Evolutionary conservation across 768 basidiomycete genomes (phyloP).

Genomic region (Vishniacozyma victoriae): DNA sequence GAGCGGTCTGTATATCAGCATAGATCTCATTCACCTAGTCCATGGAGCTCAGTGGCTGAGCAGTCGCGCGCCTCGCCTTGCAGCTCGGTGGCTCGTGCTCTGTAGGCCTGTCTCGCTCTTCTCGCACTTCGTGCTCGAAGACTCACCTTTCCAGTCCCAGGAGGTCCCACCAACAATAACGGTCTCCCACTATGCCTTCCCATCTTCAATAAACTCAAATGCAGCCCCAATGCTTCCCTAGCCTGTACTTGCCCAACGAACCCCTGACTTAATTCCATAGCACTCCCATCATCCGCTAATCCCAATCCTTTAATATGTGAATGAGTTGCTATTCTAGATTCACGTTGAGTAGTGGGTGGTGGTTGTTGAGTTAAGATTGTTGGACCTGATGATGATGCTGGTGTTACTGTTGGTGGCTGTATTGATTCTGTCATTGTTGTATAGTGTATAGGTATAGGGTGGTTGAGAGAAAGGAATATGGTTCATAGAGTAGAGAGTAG

Average conservation of each 20-base stretch:
- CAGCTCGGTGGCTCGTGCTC: not conserved
- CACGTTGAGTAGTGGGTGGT: slow-evolving; percentile 36
- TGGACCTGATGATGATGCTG: slow-evolving; percentile 15
- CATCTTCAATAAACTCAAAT: slow-evolving; percentile 39
- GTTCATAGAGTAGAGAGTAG: not conserved
- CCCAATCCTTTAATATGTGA: slow-evolving; percentile 97
- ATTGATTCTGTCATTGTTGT: not conserved
- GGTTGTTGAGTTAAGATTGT: slow-evolving; percentile 40
- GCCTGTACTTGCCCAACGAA: slow-evolving; percentile 88
- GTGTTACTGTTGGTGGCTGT: not conserved
- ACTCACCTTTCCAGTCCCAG: slow-evolving; percentile 79
- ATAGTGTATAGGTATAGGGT: not conserved
- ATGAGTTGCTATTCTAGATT: slow-evolving; percentile 55
- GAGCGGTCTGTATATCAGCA: slow-evolving; percentile 57
- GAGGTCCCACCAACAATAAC: slow-evolving; percentile 84
- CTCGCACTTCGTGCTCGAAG: no score
- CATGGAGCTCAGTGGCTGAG: no score
- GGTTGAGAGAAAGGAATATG: no score
- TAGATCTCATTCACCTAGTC: no score
- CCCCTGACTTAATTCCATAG: slow-evolving; percentile 65
- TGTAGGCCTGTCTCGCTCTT: no score
- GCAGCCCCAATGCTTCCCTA: slow-evolving; percentile 56
- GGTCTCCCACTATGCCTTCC: slow-evolving; percentile 68
- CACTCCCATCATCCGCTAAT: slow-evolving; percentile 73
- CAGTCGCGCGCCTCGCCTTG: not conserved